Evolutionary conservation across 164 flowering plant species (phyloP), one percentile per base, ranked within the genome.

Genomic region (Nelumbo lutea): DNA sequence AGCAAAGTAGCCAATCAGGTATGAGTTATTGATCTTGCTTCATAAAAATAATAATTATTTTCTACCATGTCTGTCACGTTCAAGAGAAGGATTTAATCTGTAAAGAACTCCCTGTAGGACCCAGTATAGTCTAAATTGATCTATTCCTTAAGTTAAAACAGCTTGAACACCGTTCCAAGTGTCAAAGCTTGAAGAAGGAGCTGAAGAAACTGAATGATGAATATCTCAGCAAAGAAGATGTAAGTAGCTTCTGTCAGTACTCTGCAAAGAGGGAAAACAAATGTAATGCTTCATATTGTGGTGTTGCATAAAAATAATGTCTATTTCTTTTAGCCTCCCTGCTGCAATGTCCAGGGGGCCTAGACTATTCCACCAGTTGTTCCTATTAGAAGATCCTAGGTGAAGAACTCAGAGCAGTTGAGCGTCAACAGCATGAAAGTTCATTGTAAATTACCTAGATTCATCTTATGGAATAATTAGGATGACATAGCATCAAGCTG

Each of bases 1-100:
- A 78, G 78, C 72, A 82, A 78, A 73, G 27, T 87, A 43, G 84
- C 84, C 46, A 76, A 78, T 74, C 86, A 85, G 90, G 94, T 85
- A 50, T 38, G 53, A 27, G 27, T 55, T 5, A 47, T 57, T 57
- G 56, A 9, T 62, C 10, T 60, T 7, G 5, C 14, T 52, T 14
- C 10, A 44, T 5, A 48, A 53, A 46, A 27, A 27, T 27, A 27
- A 27, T 27, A 27, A 27, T 27, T 27, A 27, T 27, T 27, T 27
- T 27, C 27, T 27, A 27, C 27, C 27, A 27, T 27, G 27, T 27
- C 27, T 38, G 10, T 40, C 7, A 6, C 55, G 3, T 51, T 53
- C 14, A 53, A 27, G n/a, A 53, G 2, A 53, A 53, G 4, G 4
- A 46, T 46, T 4, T 46, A 7, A 4, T 7, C 48, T 4, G 0